Evolutionary conservation across 1,139 yeast species (phyloP).

Genomic region (Candida sp.): DNA sequence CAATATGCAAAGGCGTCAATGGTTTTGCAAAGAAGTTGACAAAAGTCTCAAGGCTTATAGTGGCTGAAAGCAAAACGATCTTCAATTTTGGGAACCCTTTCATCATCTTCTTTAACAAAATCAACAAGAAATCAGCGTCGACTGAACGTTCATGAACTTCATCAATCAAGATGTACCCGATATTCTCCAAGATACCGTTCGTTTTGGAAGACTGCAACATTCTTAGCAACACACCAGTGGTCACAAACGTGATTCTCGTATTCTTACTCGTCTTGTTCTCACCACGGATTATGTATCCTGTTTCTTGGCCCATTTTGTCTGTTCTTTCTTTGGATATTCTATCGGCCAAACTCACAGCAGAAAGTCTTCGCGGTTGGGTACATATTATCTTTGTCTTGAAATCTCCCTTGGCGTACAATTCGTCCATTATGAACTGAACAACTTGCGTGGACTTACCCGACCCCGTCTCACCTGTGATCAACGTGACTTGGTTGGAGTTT

Average conservation of each 20-base stretch:
- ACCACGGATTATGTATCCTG: constrained; percentile 92
- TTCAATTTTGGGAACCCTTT: constrained; percentile 56
- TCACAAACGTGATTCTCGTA: constrained; percentile 83
- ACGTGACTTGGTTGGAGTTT: constrained; percentile 61
- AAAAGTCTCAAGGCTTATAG: constrained; percentile 78
- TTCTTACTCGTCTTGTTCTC: constrained; percentile 66
- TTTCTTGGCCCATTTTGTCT: constrained; percentile 70
- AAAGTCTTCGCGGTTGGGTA: constrained; percentile 96
- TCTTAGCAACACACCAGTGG: constrained; percentile 90
- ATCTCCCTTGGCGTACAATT: constrained; percentile 48
- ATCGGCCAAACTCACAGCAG: constrained; percentile 94
- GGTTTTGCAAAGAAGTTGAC: constrained; percentile 58
- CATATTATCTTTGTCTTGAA: constrained; percentile 70
- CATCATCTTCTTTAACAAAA: constrained; percentile 68
- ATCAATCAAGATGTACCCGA: constrained; percentile 80
- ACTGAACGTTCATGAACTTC: constrained; percentile 97
- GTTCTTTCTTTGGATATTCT: constrained; percentile 88
- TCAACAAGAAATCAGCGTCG: constrained; percentile 86
- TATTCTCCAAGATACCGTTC: constrained; percentile 44
- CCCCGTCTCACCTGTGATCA: constrained; percentile 97
- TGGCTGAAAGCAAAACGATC: constrained; percentile 92
- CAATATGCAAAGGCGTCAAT: constrained; percentile 72
- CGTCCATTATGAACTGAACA: constrained; percentile 86
- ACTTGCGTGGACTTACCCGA: constrained; percentile 95
- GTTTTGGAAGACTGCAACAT: constrained; percentile 65